Evolutionary conservation across 2,329 filamentous ascomycete species (phyloP).

Genomic region (Thielaviopsis populi): DNA sequence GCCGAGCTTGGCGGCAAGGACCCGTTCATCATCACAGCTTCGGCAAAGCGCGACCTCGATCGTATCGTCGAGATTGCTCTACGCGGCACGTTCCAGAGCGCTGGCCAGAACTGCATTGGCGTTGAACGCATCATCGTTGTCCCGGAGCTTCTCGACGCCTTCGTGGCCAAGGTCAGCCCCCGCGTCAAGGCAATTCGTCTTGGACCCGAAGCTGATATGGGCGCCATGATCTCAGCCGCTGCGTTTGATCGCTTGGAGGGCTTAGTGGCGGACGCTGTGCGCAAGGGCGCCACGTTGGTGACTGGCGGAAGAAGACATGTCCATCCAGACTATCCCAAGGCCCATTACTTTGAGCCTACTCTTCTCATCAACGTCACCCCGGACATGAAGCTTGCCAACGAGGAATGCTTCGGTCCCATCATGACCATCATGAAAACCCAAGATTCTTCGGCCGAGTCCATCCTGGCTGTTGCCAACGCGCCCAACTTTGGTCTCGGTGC

Average conservation of each 20-base stretch:
- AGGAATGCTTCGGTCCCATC: slow-evolving; percentile 86
- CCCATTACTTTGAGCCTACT: slow-evolving; percentile 87
- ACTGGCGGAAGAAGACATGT: slow-evolving; percentile 57
- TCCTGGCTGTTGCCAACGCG: slow-evolving; percentile 68
- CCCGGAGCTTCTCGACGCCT: slow-evolving; percentile 56
- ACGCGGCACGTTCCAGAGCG: slow-evolving; percentile 84
- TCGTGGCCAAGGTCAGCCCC: slow-evolving; percentile 56
- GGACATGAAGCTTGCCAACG: slow-evolving; percentile 72
- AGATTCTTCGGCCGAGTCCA: slow-evolving; percentile 42
- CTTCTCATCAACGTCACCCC: slow-evolving; percentile 79
- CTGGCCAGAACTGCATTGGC: slow-evolving; percentile 94
- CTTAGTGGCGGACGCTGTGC: slow-evolving; percentile 63
- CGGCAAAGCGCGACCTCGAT: slow-evolving; percentile 47
- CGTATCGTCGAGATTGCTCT: slow-evolving; percentile 72
- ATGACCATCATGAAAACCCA: slow-evolving; percentile 69
- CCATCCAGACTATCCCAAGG: slow-evolving; percentile 59
- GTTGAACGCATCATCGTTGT: slow-evolving; percentile 84
- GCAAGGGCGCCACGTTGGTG: slow-evolving; percentile 63
- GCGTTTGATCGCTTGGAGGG: slow-evolving; percentile 62
- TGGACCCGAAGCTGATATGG: slow-evolving; percentile 67
- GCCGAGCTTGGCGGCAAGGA: slow-evolving; percentile 94
- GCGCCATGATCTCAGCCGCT: slow-evolving; percentile 72
- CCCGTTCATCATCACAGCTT: slow-evolving; percentile 76
- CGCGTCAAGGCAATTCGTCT: slow-evolving; percentile 61
- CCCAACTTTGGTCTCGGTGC: slow-evolving; percentile 77